A percentile compares a stretch with the other conserved stretches of the same genome.
Conservation (phyloP, 768 basidiomycete genomes). For the Amanita rubescens region DNA sequence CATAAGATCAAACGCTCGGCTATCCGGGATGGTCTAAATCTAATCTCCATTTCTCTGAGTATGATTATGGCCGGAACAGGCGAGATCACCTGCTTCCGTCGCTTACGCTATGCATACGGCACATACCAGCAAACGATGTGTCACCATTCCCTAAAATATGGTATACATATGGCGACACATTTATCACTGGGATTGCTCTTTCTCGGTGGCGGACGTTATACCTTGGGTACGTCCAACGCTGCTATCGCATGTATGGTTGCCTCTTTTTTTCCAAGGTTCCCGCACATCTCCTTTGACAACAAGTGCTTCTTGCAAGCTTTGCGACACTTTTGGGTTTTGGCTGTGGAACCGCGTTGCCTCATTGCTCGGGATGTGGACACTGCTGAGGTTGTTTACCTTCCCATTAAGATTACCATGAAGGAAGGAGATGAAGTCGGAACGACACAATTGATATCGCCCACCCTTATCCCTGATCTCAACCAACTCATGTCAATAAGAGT, state of each 20-base stretch:
- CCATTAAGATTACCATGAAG: slow-evolving; percentile 77
- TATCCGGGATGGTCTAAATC: slow-evolving; percentile 79
- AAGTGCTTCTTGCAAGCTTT: slow-evolving; percentile 87
- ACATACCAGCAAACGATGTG: slow-evolving; percentile 62
- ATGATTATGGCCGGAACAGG: slow-evolving; percentile 98
- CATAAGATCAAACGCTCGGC: slow-evolving; percentile 84
- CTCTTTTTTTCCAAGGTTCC: slow-evolving; percentile 89
- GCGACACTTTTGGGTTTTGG: slow-evolving; percentile 93
- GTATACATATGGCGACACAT: slow-evolving; percentile 85
- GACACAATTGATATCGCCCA: slow-evolving; percentile 83
- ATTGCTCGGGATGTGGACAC: slow-evolving; percentile 91
- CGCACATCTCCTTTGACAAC: slow-evolving; percentile 76
- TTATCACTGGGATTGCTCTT: slow-evolving; percentile 88
- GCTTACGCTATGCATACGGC: slow-evolving; percentile 85
- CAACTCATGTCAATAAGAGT: slow-evolving; percentile 75
- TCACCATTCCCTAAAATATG: slow-evolving; percentile 70
- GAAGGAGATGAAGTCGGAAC: slow-evolving; percentile 58
- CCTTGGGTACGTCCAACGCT: slow-evolving; percentile 85
- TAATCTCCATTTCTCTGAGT: slow-evolving; percentile 79
- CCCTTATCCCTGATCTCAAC: slow-evolving; percentile 85
- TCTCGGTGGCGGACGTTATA: slow-evolving; percentile 88
- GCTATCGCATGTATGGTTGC: slow-evolving; percentile 86
- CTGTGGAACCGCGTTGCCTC: slow-evolving; percentile 89
- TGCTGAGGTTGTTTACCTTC: slow-evolving; percentile 84
- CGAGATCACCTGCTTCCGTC: slow-evolving; percentile 81